Conservation (phyloP, 495 filamentous ascomycete genomes). For the Aspergillus leporis region DNA sequence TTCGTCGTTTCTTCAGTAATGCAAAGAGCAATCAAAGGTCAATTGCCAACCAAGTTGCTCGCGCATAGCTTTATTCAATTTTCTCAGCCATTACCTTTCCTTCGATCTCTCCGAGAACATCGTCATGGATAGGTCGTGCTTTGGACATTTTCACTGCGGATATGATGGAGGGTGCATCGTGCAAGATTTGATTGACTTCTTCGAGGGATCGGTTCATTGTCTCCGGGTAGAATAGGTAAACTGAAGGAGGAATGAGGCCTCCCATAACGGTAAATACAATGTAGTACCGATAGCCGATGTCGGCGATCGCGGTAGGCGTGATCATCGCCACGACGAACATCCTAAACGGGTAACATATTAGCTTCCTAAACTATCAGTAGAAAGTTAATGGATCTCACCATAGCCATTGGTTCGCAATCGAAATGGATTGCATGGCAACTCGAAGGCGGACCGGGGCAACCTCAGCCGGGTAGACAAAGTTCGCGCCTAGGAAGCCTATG, state of each 20-base stretch:
- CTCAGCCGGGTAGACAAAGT: slow-evolving; percentile 53
- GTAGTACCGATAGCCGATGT: slow-evolving; percentile 54
- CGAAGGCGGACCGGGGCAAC: slow-evolving; percentile 47
- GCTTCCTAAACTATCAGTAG: not conserved
- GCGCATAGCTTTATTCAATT: slow-evolving; percentile 3
- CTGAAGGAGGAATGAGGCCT: slow-evolving; percentile 36
- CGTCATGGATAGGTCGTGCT: not conserved
- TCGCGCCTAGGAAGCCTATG: slow-evolving; percentile 51
- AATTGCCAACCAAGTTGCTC: no score
- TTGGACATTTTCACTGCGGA: slow-evolving; percentile 8
- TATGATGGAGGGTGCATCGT: slow-evolving; percentile 8
- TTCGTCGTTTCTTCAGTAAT: no score
- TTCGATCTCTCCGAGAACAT: slow-evolving; percentile 3
- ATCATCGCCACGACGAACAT: slow-evolving; percentile 52
- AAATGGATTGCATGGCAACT: slow-evolving; percentile 47
- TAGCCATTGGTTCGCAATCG: slow-evolving; percentile 48
- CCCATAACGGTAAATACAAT: slow-evolving; percentile 47
- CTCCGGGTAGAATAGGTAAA: slow-evolving; percentile 59
- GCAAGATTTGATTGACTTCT: slow-evolving; percentile 19
- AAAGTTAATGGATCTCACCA: slow-evolving; percentile 15
- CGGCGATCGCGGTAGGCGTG: slow-evolving; percentile 53
- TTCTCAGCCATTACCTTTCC: slow-evolving; percentile 4
- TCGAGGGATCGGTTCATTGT: slow-evolving; percentile 19
- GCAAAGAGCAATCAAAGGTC: no score
- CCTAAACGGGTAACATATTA: slow-evolving; percentile 19